Evolutionary conservation across 352 stramenopile genomes (phyloP), one percentile per base, ranked within the genome.

Genomic region (Stephanocyclus meneghinianus): DNA sequence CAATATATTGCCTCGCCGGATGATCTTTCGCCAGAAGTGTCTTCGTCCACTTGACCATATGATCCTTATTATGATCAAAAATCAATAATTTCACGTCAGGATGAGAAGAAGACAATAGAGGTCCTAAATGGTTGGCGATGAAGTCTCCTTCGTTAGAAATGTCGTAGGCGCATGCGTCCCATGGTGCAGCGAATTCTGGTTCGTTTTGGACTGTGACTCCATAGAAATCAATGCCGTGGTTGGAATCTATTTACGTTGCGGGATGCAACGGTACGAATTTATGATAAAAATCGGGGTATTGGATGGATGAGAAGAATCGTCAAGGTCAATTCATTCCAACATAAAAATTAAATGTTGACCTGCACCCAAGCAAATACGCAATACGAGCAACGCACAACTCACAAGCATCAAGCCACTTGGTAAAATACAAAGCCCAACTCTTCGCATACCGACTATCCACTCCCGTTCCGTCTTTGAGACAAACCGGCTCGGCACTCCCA

Each of bases 21-120:
- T 81, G 61, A 21, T 81, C 77, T n/a, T 61, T 9, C 50, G 85
- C 79, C 9, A 91, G 47, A n/a, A 94, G 30, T n/a, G 70, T 26
- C 29, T 84, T 73, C 0, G 63, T 81, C 89, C 89, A 94, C 9
- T 79, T 82, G 29, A 87, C 73, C 7, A 90, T 81, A 60, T 94
- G 89, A 79, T 94, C 89, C 50, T 92, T 92, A 66, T 94, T 94
- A 66, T 94, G 89, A 83, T 94, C 89, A 83, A 94, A 94, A 10
- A 89, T 84, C 9, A 94, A 72, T 50, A 94, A 75, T 63, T 90
- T 90, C 0, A 91, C 65, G 53, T 90, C 78, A 10, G 83, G 84
- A 71, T 93, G 87, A 32, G 85, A 78, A 55, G 80, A 51, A 37
- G 61, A 18, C 0, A 94, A 61, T 51, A 73, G 68, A 0, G 89